Base-by-base conservation (phyloP, 805 yeast genomes). In the Torulaspora microellipsoides region DNA sequence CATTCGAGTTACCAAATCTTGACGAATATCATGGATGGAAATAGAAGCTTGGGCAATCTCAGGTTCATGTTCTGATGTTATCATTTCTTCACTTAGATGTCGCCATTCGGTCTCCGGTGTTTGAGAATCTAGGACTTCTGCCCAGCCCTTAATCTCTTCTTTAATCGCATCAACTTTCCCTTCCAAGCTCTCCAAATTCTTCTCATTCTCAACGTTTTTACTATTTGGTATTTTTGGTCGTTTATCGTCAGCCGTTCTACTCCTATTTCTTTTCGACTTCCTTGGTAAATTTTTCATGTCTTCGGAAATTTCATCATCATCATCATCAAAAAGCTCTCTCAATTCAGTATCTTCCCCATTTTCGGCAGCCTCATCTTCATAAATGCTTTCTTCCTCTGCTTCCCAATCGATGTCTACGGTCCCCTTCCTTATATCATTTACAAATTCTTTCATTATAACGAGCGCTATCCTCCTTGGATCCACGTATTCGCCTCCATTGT, bases 201-300 rank as follows among this genome's bases (percentile, higher is more conserved):
- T 58, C 32, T 53, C 53, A 46, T 62, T 62, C 36, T 57, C 56
- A 4, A 56, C 49, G 42, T 62, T 62, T 38, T 60, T 63, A 23
- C 56, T 49, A 43, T 64, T 64, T n/a, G 64, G 65, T 34, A 60
- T 39, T 29, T 39, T 41, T 8, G 44, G 37, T 10, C 43, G 31
- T 8, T 39, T 37, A 8, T 11, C 35, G 11, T 12, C 30, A 29
- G 17, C 33, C 28, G 11, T 15, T 33, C 12, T 31, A 11, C 14
- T 15, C 35, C 32, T 39, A 27, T 15, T 36, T 31, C 36, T 30
- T 39, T 33, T 36, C 14, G 23, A 28, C 23, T 33, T 30, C n/a
- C 15, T 20, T 8, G 20, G 27, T 1, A 38, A 17, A 8, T n/a
- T 14, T 23, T 46, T 34, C 8, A 15, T 49, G 31, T 51, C 54